Evolutionary conservation across 495 filamentous ascomycete species (phyloP).

Genomic region (Penicillium cosmopolitanum): DNA sequence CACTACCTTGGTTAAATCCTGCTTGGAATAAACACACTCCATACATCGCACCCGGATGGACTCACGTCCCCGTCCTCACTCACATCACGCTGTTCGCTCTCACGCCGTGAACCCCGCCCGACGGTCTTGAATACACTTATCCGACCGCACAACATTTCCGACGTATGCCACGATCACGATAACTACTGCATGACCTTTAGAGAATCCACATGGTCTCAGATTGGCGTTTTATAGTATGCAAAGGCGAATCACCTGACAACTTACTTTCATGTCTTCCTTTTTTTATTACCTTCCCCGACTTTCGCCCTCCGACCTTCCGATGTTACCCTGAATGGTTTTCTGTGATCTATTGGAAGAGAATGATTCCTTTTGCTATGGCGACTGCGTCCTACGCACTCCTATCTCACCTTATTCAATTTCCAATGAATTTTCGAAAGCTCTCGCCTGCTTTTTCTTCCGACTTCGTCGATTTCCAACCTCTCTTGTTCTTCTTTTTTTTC

Average conservation of each 20-base stretch:
- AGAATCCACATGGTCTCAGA: constrained; percentile 44
- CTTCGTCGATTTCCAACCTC: background rate
- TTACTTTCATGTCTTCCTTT: constrained; percentile 26
- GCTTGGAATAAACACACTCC: background rate
- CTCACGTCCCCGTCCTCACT: background rate
- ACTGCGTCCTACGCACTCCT: background rate
- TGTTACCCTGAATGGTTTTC: background rate
- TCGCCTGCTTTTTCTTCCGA: background rate
- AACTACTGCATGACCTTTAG: constrained; percentile 52
- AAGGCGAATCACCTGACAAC: constrained; percentile 32
- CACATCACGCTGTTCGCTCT: constrained; percentile 11
- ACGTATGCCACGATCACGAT: constrained; percentile 54
- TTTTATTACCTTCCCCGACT: constrained; percentile 4
- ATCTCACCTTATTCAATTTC: background rate
- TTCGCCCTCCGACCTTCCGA: constrained; percentile 5
- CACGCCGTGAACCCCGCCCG: constrained; percentile 21
- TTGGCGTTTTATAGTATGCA: constrained; percentile 50
- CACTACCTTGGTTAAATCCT: background rate
- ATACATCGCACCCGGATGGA: constrained; percentile 1
- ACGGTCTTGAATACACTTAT: constrained; percentile 23
- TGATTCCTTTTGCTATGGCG: background rate
- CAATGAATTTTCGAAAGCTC: background rate
- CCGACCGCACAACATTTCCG: constrained; percentile 39
- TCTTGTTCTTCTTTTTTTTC: constrained; percentile 16
- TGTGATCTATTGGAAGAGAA: background rate